phyloP scores from a whole-genome alignment of 1,284 basidiomycete genomes.

The Marasmius sp. region DNA sequence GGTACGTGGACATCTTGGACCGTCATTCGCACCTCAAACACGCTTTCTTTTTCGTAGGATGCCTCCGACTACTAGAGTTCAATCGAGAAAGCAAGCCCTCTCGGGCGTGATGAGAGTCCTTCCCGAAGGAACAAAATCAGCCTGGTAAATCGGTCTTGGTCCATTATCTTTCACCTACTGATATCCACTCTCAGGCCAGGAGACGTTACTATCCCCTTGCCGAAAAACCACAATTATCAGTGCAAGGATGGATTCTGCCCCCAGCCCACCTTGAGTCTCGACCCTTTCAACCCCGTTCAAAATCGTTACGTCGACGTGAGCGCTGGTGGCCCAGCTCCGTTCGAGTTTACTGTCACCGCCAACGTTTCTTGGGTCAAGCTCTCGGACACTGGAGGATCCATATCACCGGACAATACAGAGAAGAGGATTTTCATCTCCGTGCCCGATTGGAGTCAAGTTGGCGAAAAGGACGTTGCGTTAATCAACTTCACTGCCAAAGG shows the following conservation, averaged over 20 bases:
- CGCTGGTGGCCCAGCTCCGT: constrained; percentile 57
- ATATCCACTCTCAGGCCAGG: not conserved
- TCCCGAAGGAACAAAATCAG: constrained; percentile 58
- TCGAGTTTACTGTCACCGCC: constrained; percentile 52
- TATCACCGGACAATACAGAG: constrained; percentile 51
- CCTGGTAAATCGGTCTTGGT: constrained; percentile 41
- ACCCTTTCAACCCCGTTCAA: constrained; percentile 52
- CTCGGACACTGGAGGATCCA: constrained; percentile 44
- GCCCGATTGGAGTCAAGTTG: constrained; percentile 56
- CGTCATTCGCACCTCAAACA: not conserved
- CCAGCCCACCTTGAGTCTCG: constrained; percentile 49
- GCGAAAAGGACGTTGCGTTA: constrained; percentile 29
- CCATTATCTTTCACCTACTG: not conserved
- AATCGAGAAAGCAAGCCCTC: constrained; percentile 54
- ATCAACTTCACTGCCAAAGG: not conserved
- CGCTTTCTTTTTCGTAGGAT: constrained; percentile 35
- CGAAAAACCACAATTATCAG: constrained; percentile 59
- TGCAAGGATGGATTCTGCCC: constrained; percentile 54
- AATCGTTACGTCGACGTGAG: constrained; percentile 61
- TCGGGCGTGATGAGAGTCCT: constrained; percentile 61
- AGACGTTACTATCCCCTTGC: constrained; percentile 35
- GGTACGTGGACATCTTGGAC: not conserved
- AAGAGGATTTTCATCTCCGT: constrained; percentile 56
- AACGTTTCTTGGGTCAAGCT: constrained; percentile 58
- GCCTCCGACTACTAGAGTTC: constrained; percentile 56